phyloP scores from a whole-genome alignment of 306 rosid genomes.

The Sphenostylis stenocarpa region DNA sequence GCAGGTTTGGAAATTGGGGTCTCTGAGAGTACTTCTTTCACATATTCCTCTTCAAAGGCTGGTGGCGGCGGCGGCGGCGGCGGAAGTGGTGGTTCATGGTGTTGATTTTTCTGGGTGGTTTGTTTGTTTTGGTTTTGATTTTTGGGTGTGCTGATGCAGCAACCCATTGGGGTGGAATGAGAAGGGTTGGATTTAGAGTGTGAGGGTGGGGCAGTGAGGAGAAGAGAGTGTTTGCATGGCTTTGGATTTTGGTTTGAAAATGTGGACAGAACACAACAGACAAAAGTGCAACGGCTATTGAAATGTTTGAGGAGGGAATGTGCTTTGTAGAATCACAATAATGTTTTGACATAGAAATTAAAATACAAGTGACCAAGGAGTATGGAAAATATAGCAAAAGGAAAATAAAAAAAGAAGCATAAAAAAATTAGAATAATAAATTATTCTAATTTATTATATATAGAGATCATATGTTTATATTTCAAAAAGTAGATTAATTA shows the following conservation, averaged over 20 bases:
- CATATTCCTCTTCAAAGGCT: slow-evolving; percentile 65
- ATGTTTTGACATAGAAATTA: neutral
- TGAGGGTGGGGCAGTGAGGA: neutral
- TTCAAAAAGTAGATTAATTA: too few relatives aligned
- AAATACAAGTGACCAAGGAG: too few relatives aligned
- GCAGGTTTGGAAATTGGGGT: slow-evolving; percentile 61
- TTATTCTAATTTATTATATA: too few relatives aligned
- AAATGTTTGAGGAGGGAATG: neutral
- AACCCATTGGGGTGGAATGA: slow-evolving; percentile 61
- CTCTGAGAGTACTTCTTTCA: slow-evolving; percentile 90
- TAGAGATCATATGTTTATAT: too few relatives aligned
- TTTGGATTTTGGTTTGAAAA: slow-evolving; percentile 32
- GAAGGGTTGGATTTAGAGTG: slow-evolving; percentile 30
- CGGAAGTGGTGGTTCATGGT: slow-evolving; percentile 17
- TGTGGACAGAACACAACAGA: slow-evolving; percentile 15
- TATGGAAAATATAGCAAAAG: too few relatives aligned
- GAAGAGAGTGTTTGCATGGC: slow-evolving; percentile 28
- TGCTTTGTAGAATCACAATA: neutral
- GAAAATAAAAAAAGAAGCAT: too few relatives aligned
- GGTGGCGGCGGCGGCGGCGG: neutral
- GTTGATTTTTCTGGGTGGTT: slow-evolving; percentile 12
- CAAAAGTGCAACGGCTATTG: slow-evolving; percentile 55
- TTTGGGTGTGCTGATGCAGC: slow-evolving; percentile 67
- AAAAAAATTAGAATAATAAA: too few relatives aligned
- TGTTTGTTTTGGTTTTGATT: slow-evolving; percentile 30